Percentiles rank a stretch among this genome's conserved stretches.
Conservation (phyloP, 2,329 filamentous ascomycete genomes). For the Colletotrichum viniferum region DNA sequence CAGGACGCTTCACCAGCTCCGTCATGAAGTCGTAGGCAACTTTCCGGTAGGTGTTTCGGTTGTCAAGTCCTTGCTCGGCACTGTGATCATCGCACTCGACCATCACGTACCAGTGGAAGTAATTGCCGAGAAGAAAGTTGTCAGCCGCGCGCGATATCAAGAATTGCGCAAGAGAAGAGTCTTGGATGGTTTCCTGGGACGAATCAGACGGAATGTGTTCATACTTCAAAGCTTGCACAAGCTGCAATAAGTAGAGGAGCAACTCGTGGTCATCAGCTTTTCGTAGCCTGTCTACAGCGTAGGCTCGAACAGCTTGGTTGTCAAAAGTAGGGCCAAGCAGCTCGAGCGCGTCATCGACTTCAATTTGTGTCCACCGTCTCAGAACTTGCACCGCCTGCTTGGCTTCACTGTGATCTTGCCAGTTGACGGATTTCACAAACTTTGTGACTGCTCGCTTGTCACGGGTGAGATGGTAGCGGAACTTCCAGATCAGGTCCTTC, state of each 20-base stretch:
- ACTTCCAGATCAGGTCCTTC: conserved; percentile 97
- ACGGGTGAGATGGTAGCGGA: conserved; percentile 89
- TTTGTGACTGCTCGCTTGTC: conserved; percentile 95
- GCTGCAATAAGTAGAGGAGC: conserved; percentile 86
- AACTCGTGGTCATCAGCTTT: conserved; percentile 94
- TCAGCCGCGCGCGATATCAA: conserved; percentile 85
- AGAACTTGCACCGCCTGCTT: conserved; percentile 90
- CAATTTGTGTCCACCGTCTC: conserved; percentile 93
- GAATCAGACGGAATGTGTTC: conserved; percentile 73
- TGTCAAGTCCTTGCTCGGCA: conserved; percentile 73
- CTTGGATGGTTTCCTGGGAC: conserved; percentile 62
- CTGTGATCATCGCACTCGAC: conserved; percentile 92
- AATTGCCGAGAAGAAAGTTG: conserved; percentile 91
- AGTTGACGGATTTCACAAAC: conserved; percentile 97
- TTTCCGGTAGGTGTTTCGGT: conserved; percentile 86
- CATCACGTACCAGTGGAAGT: conserved; percentile 98
- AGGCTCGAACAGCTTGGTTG: conserved; percentile 85
- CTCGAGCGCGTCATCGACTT: conserved; percentile 95
- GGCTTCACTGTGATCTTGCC: conserved; percentile 84
- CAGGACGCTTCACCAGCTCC: conserved; percentile 74
- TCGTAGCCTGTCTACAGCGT: conserved; percentile 88
- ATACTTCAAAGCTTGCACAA: conserved; percentile 96
- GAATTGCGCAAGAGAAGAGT: conserved; percentile 88
- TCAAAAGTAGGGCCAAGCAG: conserved; percentile 91
- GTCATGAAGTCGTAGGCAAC: conserved; percentile 97